phyloP scores from a whole-genome alignment of 2,329 filamentous ascomycete genomes.

The Scolecobasidium constrictum region DNA sequence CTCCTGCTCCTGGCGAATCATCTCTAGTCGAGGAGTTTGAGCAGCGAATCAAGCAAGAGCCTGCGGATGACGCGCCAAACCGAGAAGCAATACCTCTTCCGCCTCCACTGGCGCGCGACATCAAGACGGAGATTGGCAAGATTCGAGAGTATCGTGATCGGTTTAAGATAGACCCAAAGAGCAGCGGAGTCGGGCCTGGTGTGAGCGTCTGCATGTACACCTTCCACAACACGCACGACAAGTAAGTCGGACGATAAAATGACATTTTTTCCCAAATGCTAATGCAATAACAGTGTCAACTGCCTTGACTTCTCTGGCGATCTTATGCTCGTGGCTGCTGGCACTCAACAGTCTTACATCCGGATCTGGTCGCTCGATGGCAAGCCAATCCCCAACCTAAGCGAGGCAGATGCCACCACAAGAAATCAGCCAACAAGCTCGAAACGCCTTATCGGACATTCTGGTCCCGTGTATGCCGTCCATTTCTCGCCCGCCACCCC shows the following conservation, averaged over 20 bases:
- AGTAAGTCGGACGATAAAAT: conserved; percentile 55
- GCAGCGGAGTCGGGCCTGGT: conserved; percentile 70
- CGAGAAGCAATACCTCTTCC: conserved; percentile 76
- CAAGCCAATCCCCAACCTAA: conserved; percentile 60
- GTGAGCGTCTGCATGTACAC: conserved; percentile 96
- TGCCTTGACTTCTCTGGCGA: conserved; percentile 95
- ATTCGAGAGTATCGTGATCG: conserved; percentile 87
- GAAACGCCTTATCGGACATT: conserved; percentile 73
- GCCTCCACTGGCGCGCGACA: conserved; percentile 77
- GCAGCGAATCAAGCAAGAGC: conserved; percentile 76
- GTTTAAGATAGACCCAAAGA: conserved; percentile 76
- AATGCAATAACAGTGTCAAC: conserved; percentile 51
- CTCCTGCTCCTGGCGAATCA: conserved; percentile 58
- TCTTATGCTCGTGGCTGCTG: conserved; percentile 73
- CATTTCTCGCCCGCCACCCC: conserved; percentile 69
- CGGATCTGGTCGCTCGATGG: conserved; percentile 89
- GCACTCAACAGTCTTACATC: conserved; percentile 90
- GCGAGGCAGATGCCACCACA: conserved; percentile 43
- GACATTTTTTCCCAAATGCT: conserved; percentile 11
- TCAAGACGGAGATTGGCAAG: conserved; percentile 88
- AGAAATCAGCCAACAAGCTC: conserved; percentile 52
- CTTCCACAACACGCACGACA: conserved; percentile 91
- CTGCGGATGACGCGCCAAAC: conserved; percentile 70
- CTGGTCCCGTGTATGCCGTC: conserved; percentile 78
- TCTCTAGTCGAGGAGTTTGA: conserved; percentile 82